Conservation (phyloP, 2,329 filamentous ascomycete species). For the Cladosporium velox region DNA sequence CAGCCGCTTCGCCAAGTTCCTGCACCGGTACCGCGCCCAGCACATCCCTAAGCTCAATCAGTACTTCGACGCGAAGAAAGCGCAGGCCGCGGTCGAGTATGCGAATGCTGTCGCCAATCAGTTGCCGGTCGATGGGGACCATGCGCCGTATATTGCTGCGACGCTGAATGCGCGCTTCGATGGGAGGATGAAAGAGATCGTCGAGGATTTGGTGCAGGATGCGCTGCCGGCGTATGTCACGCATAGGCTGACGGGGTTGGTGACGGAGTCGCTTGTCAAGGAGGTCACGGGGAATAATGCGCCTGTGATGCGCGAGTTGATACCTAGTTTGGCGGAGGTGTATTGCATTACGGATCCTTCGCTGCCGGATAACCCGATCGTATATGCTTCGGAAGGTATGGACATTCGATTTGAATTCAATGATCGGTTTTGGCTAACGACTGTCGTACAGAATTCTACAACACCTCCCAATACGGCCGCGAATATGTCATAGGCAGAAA, state of each 20-base stretch:
- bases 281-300: slow-evolving; percentile 47
- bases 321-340: slow-evolving; percentile 47
- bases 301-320: slow-evolving; percentile 44
- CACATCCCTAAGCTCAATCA: slow-evolving; percentile 39
- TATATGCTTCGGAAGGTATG: slow-evolving; percentile 46
- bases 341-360: slow-evolving; percentile 50
- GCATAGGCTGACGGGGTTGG: slow-evolving; percentile 41
- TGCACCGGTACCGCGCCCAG: slow-evolving; percentile 43
- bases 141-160: slow-evolving; percentile 36
- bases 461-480: slow-evolving; percentile 45
- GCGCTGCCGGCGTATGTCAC: slow-evolving; percentile 48
- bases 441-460: slow-evolving; percentile 44
- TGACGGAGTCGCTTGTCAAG: slow-evolving; percentile 46
- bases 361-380: slow-evolving; percentile 47
- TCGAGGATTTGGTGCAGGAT: slow-evolving; percentile 42
- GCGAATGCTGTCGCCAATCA: slow-evolving; percentile 46
- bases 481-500: slow-evolving; percentile 49
- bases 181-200: slow-evolving; percentile 34
- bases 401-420: background rate
- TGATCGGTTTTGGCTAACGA: background rate
- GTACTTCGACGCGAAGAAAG: slow-evolving; percentile 46
- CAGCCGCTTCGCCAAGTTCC: slow-evolving; percentile 42
- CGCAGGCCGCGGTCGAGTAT: slow-evolving; percentile 46
- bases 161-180: slow-evolving; percentile 43
- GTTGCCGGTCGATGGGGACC: slow-evolving; percentile 32